These are phyloP conservation scores for Xylariaceae sp. DNA, from an alignment of 2,329 filamentous ascomycete genomes.

Conservation along the genomic window DNA sequence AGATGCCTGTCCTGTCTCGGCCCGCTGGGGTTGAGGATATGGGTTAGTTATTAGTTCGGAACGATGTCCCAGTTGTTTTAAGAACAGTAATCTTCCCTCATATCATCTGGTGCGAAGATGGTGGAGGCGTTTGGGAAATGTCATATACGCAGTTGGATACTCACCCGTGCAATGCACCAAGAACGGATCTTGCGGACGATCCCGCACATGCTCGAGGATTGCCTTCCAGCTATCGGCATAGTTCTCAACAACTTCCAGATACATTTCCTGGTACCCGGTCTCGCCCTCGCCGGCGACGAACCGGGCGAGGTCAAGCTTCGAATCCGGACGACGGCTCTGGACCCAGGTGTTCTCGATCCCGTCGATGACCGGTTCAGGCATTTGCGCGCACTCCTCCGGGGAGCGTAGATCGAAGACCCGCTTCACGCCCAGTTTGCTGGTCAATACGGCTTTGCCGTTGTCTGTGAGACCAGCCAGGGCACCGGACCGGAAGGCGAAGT, in stretches of 20 bases:
- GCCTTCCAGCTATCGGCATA: conserved; percentile 40
- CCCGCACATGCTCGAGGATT: conserved; percentile 45
- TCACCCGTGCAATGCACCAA: conserved; percentile 52
- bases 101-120: too few species aligned
- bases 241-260: conserved; percentile 41
- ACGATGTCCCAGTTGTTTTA: too few species aligned
- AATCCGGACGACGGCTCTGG: conserved; percentile 33
- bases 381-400: conserved; percentile 37
- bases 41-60: neutral
- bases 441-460: conserved; percentile 36
- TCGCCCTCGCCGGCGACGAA: conserved; percentile 45
- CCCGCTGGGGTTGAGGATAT: conserved; percentile 37
- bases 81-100: too few species aligned
- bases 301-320: conserved; percentile 34
- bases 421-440: conserved; percentile 35
- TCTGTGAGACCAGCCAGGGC: conserved; percentile 36
- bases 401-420: conserved; percentile 50
- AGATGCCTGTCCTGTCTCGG: conserved; percentile 49
- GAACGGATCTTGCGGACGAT: conserved; percentile 41
- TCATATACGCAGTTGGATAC: conserved; percentile 16
- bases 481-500: conserved; percentile 44
- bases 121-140: neutral
- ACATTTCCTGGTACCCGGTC: conserved; percentile 42
- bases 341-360: conserved; percentile 45
- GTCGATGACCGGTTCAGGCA: conserved; percentile 38